Evolutionary conservation across 257 asterid genomes (phyloP).

Genomic region (Galeopsis tetrahit): DNA sequence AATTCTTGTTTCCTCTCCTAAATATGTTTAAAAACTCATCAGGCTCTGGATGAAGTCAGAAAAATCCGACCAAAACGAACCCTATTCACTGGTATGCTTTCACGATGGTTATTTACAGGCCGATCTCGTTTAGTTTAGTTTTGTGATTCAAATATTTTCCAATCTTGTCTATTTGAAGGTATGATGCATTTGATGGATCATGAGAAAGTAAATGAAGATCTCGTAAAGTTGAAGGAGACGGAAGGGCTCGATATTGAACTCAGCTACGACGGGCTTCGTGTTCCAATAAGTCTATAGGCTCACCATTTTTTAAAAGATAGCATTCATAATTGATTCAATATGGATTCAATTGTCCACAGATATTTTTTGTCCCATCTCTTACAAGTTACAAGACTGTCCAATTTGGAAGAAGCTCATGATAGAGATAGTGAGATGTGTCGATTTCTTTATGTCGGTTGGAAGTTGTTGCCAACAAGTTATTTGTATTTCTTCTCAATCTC

Average conservation of each 20-base stretch:
- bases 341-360: constrained; percentile 9
- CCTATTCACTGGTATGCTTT: constrained; percentile 77
- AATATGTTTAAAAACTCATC: constrained; percentile 23
- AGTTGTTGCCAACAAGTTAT: constrained; percentile 6
- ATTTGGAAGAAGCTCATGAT: constrained; percentile 15
- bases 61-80: constrained; percentile 87
- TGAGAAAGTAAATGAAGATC: constrained; percentile 65
- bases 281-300: constrained; percentile 61
- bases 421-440: background rate
- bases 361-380: constrained; percentile 3
- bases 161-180: constrained; percentile 46
- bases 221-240: constrained; percentile 63
- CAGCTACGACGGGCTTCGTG: constrained; percentile 90
- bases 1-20: constrained; percentile 1
- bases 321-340: constrained; percentile 10
- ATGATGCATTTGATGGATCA: constrained; percentile 99
- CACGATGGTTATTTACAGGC: constrained; percentile 19
- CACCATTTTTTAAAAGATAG: constrained; percentile 3
- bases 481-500: background rate
- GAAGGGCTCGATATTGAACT: constrained; percentile 89
- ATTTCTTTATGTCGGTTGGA: constrained; percentile 8
- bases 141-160: background rate
- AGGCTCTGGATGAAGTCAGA: constrained; percentile 94
- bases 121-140: background rate
- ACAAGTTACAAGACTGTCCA: constrained; percentile 1